A percentile compares a stretch with the other conserved stretches of the same genome.
Conservation (phyloP, 495 filamentous ascomycete species). For the Parachaetomium inaequale region DNA sequence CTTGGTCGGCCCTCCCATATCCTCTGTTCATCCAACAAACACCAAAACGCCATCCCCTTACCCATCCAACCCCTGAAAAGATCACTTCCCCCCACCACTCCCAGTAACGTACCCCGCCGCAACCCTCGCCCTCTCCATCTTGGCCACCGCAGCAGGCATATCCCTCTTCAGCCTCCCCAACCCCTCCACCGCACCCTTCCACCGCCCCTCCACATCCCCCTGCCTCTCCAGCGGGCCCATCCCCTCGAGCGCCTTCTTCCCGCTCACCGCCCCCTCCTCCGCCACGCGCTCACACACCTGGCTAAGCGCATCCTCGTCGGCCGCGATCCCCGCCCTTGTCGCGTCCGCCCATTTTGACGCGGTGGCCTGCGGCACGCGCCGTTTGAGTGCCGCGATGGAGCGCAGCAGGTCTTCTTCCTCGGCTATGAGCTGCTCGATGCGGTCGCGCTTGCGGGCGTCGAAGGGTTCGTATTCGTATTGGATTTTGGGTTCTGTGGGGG, state of each 20-base stretch:
- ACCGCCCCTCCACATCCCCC: conserved; percentile 49
- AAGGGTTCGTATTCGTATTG: conserved; percentile 78
- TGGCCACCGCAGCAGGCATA: conserved; percentile 68
- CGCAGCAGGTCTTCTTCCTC: conserved; percentile 72
- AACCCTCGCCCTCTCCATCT: conserved; percentile 69
- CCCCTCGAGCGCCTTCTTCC: conserved; percentile 23
- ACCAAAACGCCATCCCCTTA: not conserved
- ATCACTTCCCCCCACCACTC: conserved; percentile 24
- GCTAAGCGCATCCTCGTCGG: conserved; percentile 48
- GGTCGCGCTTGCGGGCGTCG: conserved; percentile 64
- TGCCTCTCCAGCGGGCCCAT: conserved; percentile 42
- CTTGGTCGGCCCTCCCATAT: not conserved
- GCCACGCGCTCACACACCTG: conserved; percentile 21
- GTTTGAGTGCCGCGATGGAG: conserved; percentile 66
- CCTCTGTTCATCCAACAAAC: not conserved
- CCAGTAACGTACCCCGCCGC: conserved; percentile 59
- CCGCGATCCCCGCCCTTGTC: conserved; percentile 41
- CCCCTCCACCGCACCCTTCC: conserved; percentile 50
- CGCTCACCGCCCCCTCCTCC: conserved; percentile 24
- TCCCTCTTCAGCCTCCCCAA: conserved; percentile 54
- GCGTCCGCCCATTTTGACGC: conserved; percentile 53
- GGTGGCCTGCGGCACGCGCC: conserved; percentile 59
- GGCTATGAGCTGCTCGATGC: conserved; percentile 61
- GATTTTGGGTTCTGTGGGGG: conserved; percentile 17
- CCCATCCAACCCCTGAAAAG: not conserved